Evolutionary conservation across 352 stramenopile species (phyloP), one percentile per base, ranked within the genome.

Genomic region (Lagenidium giganteum): DNA sequence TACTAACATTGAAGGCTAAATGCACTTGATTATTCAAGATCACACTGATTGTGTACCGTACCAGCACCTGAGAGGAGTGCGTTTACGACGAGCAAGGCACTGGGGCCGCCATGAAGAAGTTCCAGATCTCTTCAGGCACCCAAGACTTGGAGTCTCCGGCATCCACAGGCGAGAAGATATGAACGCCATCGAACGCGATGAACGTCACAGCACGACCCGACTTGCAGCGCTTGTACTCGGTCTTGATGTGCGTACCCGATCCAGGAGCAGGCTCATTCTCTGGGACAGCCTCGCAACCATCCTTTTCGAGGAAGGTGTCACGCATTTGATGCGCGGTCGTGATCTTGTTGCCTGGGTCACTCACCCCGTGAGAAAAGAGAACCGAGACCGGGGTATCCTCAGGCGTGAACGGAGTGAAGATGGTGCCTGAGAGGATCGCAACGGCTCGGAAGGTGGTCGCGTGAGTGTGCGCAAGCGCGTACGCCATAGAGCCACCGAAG

Each of bases 201-300:
- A 54, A 67, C 2, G 52, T 49, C 9, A 70, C 51, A 1, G 61
- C 56, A 28, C 61, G 36, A 8, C 49, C 49, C 1, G 20, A 23
- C 41, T 23, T 41, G 52, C 61, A 70, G 45, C 62, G 59, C 30
- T 45, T 38, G 48, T 70, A 70, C 44, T 41, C 34, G 5, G 61
- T 70, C 38, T 58, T 70, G 45, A 64, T 54, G 56, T 70, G 56
- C 44, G 52, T 54, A 11, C 46, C 42, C 9, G 61, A 61, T 17
- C 52, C 52, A 11, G 17, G 14, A 1, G 46, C 49, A 6, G 61
- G 61, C 30, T 57, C 37, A 8, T 28, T 21, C 11, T 56, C 48
- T 18, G 37, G 59, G 41, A 61, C 43, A 7, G 59, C 50, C 45
- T 40, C 37, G 42, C 61, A 70, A 25, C 48, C 56, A 35, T 67